Evolutionary conservation across 768 basidiomycete genomes (phyloP).

Genomic region (Pisolithus microcarpus): DNA sequence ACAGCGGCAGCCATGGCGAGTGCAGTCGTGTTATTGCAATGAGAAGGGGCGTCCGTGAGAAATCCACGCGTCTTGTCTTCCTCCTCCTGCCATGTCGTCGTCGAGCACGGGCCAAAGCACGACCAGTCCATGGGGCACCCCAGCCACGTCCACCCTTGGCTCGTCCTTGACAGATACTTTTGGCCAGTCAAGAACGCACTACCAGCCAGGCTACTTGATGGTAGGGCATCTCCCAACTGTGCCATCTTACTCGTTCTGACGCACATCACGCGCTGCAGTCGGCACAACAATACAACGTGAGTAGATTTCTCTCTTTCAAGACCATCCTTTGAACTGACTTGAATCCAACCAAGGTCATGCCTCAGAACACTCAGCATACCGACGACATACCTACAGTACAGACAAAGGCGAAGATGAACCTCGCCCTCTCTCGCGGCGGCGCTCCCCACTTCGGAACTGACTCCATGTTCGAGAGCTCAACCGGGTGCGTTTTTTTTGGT

Average conservation of each 20-base stretch:
- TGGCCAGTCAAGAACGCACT: constrained; percentile 66
- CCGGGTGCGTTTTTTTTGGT: constrained; percentile 13
- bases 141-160: constrained; percentile 38
- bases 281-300: constrained; percentile 54
- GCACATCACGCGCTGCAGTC: constrained; percentile 33
- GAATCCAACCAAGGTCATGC: constrained; percentile 22
- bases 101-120: constrained; percentile 41
- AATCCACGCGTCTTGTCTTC: not conserved
- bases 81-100: constrained; percentile 19
- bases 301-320: not conserved
- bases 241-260: not conserved
- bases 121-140: constrained; percentile 42
- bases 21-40: too few relatives aligned
- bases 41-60: too few relatives aligned
- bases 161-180: constrained; percentile 60
- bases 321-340: constrained; percentile 4
- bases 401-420: constrained; percentile 77
- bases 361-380: constrained; percentile 52
- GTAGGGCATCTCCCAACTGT: constrained; percentile 31
- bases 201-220: constrained; percentile 78
- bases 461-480: constrained; percentile 73
- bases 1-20: too few relatives aligned
- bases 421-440: constrained; percentile 54
- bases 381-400: constrained; percentile 72
- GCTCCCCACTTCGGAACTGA: constrained; percentile 75